These are phyloP conservation scores for Sphagnum fallax DNA, from an alignment of 228 moss, liverwort and hornwort species.

Conservation along the genomic window DNA sequence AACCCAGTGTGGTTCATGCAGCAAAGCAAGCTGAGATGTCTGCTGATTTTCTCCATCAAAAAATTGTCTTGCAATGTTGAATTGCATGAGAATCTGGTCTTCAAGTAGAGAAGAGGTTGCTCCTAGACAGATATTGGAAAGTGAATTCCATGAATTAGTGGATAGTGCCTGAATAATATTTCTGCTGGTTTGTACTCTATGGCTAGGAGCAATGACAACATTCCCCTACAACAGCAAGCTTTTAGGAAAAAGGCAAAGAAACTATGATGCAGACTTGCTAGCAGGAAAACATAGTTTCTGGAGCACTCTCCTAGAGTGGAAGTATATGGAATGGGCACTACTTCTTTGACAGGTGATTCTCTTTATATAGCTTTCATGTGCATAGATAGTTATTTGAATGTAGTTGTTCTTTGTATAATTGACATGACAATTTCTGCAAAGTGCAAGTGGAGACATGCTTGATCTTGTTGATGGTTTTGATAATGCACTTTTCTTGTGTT, in stretches of 20 bases:
- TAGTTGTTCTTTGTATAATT: not conserved
- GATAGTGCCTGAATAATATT: not conserved
- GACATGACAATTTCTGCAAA: not conserved
- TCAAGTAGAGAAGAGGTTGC: not conserved
- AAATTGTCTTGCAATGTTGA: too few relatives aligned
- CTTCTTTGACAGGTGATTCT: conserved; percentile 7
- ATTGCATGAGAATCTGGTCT: not conserved
- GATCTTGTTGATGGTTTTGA: not conserved
- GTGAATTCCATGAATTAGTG: not conserved
- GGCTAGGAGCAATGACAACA: not conserved
- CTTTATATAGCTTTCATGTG: not conserved
- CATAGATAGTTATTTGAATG: not conserved
- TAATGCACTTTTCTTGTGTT: not conserved
- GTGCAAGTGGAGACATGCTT: not conserved
- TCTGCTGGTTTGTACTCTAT: not conserved
- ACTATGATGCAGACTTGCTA: conserved; percentile 11
- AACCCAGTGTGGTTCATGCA: too few relatives aligned
- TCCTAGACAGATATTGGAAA: not conserved
- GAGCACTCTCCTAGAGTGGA: conserved; percentile 15
- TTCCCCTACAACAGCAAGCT: conserved; percentile 17
- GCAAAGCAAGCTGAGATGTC: too few relatives aligned
- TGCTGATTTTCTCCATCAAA: too few relatives aligned
- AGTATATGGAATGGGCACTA: conserved; percentile 15
- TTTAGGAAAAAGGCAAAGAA: conserved; percentile 16
- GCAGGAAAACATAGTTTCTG: conserved; percentile 9